Percentiles rank a stretch among this genome's conserved stretches.
These are phyloP conservation scores for Spergularia marina DNA, from an alignment of 148 eudicot genomes.

Conservation along the genomic window DNA sequence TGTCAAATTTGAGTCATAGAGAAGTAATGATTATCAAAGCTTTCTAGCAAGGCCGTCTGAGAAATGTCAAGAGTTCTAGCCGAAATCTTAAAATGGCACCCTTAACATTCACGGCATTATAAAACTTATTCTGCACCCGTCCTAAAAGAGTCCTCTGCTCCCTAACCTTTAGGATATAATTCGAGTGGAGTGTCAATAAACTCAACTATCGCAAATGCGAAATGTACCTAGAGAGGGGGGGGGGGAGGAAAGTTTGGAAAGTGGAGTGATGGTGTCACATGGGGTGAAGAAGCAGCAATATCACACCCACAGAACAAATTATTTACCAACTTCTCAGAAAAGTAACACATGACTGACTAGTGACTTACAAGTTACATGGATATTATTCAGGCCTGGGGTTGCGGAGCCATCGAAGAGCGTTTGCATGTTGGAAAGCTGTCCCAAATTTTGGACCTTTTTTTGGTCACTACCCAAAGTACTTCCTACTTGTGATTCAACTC, in stretches of 20 bases:
- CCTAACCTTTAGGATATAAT: no score
- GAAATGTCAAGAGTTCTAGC: no score
- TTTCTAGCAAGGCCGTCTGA: no score
- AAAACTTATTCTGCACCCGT: no score
- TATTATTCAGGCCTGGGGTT: constrained; percentile 14
- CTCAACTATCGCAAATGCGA: background rate
- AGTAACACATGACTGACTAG: background rate
- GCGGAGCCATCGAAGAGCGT: constrained; percentile 25
- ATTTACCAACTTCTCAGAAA: background rate
- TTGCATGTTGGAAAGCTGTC: constrained; percentile 34
- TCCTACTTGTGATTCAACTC: constrained; percentile 1
- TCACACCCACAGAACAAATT: constrained; percentile 1
- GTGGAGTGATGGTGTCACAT: constrained; percentile 30
- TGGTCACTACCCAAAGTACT: constrained; percentile 14
- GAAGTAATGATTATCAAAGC: no score
- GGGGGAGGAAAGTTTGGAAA: background rate
- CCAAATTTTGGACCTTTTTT: constrained; percentile 9
- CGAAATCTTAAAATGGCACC: no score
- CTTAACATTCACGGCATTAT: no score
- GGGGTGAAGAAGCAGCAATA: constrained; percentile 12
- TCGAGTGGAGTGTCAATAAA: no score
- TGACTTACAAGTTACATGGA: background rate
- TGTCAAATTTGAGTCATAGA: no score
- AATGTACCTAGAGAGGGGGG: background rate
- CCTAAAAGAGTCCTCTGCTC: no score